A percentile compares a stretch with the other conserved stretches of the same genome.
phyloP scores from a whole-genome alignment of 768 basidiomycete genomes.

The Mycena capillaripes region DNA sequence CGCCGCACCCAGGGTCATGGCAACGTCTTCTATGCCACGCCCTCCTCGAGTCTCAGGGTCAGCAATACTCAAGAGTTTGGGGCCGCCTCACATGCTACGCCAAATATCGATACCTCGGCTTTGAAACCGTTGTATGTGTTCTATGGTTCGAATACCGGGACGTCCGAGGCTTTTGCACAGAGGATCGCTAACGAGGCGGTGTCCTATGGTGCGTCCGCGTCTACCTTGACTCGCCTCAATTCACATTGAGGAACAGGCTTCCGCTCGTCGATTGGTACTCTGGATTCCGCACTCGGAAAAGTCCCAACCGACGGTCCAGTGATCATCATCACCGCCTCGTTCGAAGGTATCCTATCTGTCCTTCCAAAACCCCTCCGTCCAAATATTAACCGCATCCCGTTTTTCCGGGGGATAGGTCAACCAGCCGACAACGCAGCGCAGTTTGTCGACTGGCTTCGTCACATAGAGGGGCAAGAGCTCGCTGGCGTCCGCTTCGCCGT shows the following conservation, averaged over 20 bases:
- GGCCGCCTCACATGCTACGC: too few species aligned
- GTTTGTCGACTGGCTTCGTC: slow-evolving; percentile 58
- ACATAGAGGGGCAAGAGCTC: slow-evolving; percentile 44
- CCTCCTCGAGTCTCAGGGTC: not conserved
- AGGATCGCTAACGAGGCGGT: not conserved
- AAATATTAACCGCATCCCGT: not conserved
- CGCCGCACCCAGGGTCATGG: slow-evolving; percentile 46
- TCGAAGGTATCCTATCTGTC: slow-evolving; percentile 48
- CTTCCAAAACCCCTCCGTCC: too few species aligned
- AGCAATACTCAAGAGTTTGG: not conserved
- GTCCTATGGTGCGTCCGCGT: not conserved
- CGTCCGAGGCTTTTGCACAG: slow-evolving; percentile 57
- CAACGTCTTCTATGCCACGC: slow-evolving; percentile 28
- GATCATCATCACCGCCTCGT: slow-evolving; percentile 61
- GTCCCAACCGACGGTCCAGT: slow-evolving; percentile 60
- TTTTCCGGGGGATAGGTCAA: slow-evolving; percentile 42
- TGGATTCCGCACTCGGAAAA: slow-evolving; percentile 54
- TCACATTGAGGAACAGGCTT: slow-evolving; percentile 46
- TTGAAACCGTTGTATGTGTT: slow-evolving; percentile 46
- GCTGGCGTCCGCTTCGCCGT: slow-evolving; percentile 56
- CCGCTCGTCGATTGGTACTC: slow-evolving; percentile 50
- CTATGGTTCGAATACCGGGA: slow-evolving; percentile 58
- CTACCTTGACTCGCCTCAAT: not conserved
- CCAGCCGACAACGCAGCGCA: slow-evolving; percentile 63
- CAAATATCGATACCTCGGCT: not conserved